Evolutionary conservation across 345 rosid genomes (phyloP).

Genomic region (Lepidium aucheri): DNA sequence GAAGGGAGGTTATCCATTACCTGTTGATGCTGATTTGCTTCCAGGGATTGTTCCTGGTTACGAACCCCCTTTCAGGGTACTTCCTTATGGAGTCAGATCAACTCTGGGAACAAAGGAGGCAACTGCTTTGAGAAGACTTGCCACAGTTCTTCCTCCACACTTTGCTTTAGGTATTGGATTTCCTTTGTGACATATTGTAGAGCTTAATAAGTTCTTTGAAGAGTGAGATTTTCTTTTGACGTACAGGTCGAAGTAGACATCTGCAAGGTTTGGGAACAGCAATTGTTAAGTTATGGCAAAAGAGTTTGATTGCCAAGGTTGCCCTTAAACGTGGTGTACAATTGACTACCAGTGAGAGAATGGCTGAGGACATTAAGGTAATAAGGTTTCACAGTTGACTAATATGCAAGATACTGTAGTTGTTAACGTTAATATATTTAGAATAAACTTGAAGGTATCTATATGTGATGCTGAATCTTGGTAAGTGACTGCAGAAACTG

Average conservation of each 20-base stretch:
- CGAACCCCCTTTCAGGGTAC: constrained; percentile 77
- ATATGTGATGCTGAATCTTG: neutral
- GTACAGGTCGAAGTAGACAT: constrained; percentile 80
- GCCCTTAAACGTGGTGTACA: constrained; percentile 92
- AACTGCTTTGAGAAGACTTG: constrained; percentile 71
- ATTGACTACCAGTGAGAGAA: constrained; percentile 89
- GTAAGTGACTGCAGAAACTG: constrained; percentile 56
- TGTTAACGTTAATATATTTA: neutral
- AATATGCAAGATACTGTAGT: neutral
- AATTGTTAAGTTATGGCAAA: constrained; percentile 76
- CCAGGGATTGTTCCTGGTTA: constrained; percentile 71
- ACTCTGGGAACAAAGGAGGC: constrained; percentile 55
- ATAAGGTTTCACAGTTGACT: neutral
- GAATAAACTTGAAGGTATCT: neutral
- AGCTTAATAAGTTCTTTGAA: neutral
- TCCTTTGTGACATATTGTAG: neutral
- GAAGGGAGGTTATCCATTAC: constrained; percentile 75
- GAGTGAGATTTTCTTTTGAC: constrained; percentile 9
- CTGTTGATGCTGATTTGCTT: constrained; percentile 95
- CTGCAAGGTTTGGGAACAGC: constrained; percentile 91
- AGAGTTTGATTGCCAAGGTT: constrained; percentile 73
- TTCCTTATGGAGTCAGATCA: constrained; percentile 89
- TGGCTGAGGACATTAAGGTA: constrained; percentile 97
- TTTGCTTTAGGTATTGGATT: constrained; percentile 70
- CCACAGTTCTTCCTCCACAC: constrained; percentile 85